Evolutionary conservation across 257 asterid species (phyloP).

Genomic region (Nicotiana obtusifolia): DNA sequence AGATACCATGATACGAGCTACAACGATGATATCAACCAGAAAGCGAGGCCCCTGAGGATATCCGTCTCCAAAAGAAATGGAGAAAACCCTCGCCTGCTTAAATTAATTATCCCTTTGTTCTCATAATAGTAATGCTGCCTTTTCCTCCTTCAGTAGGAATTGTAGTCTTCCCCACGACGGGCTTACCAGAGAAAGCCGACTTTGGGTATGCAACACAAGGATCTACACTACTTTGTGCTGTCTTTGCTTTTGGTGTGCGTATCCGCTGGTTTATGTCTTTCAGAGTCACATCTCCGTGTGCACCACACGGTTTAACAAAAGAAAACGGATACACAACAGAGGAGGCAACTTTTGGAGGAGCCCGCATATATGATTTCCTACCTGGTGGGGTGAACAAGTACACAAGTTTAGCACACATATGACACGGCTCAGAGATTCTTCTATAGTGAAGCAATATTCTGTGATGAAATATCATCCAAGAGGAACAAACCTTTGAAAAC

Average conservation of each 20-base stretch:
- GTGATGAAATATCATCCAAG: background rate
- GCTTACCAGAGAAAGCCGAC: slow-evolving; percentile 92
- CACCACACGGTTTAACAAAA: slow-evolving; percentile 78
- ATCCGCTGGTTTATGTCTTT: slow-evolving; percentile 78
- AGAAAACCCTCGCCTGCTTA: background rate
- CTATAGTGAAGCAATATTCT: background rate
- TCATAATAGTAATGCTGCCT: slow-evolving; percentile 86
- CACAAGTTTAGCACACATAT: background rate
- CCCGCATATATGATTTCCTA: slow-evolving; percentile 54
- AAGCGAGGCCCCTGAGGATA: slow-evolving; percentile 15
- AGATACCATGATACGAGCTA: slow-evolving; percentile 5
- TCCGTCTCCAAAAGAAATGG: slow-evolving; percentile 1
- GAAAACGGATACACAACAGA: slow-evolving; percentile 66
- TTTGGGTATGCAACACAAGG: slow-evolving; percentile 43
- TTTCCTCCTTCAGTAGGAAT: slow-evolving; percentile 81
- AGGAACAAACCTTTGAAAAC: slow-evolving; percentile 55
- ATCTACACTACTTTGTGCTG: slow-evolving; percentile 40
- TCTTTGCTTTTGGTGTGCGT: slow-evolving; percentile 51
- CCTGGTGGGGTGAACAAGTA: slow-evolving; percentile 36
- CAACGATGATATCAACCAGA: background rate
- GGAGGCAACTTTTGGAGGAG: slow-evolving; percentile 58
- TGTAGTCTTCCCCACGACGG: slow-evolving; percentile 85
- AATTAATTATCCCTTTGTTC: slow-evolving; percentile 57
- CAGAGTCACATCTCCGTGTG: slow-evolving; percentile 71
- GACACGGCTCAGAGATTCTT: background rate